Base-by-base conservation (phyloP, 1,139 yeast genomes). In the Yamadazyma oceani region DNA sequence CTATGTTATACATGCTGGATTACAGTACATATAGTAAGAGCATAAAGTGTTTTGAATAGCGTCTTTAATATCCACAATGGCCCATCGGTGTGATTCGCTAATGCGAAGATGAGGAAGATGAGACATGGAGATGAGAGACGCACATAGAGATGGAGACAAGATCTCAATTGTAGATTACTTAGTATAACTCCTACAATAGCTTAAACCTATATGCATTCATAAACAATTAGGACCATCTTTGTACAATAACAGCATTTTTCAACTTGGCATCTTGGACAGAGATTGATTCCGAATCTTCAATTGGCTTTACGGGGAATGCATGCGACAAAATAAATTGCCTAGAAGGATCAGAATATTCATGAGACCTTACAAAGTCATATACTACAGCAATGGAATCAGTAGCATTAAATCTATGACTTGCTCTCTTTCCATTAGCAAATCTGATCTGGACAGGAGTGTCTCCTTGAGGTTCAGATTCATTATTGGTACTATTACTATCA, bases 171-270 rank as follows among this genome's bases (percentile, higher is more conserved):
- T n/a, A n/a, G n/a, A n/a, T n/a, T n/a, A n/a, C n/a, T n/a, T n/a
- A n/a, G n/a, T n/a, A n/a, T n/a, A n/a, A n/a, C n/a, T n/a, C n/a
- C n/a, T n/a, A n/a, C n/a, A n/a, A n/a, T n/a, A n/a, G n/a, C n/a
- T n/a, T n/a, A n/a, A n/a, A n/a, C n/a, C n/a, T n/a, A 28, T 27
- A n/a, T 34, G 17, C n/a, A 9, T n/a, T 15, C 8, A 39, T 46
- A 47, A 24, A 38, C 26, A 21, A 10, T 24, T 29, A 19, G n/a
- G 25, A 4, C 92, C 92, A 85, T 62, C 95, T 80, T 60, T 90
- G 97, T 13, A 90, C 89, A 24, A 90, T 81, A n/a, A 88, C 96
- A 0, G 97, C 80, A 50, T 87, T 87, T 42, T 78, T 76, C 50
- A 88, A 71, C 34, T 87, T 86, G 3, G 95, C 95, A 26, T 81